phyloP scores from a whole-genome alignment of 257 asterid species.

The Cordia subcordata region DNA sequence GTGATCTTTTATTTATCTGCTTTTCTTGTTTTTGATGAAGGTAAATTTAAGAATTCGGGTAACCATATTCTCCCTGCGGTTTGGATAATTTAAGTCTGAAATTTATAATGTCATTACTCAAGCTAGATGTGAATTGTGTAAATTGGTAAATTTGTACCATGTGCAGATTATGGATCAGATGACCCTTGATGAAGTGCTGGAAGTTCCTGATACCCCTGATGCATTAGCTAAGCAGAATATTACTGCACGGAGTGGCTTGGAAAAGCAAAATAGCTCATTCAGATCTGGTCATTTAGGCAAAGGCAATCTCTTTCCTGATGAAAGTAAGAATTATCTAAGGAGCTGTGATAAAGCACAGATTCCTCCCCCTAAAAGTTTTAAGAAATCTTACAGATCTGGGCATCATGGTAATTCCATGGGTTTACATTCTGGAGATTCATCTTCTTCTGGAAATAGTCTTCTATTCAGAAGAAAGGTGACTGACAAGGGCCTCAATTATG shows the following conservation, averaged over 20 bases:
- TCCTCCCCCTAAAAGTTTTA: slow-evolving; percentile 30
- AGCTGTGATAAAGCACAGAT: slow-evolving; percentile 36
- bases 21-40: too few species aligned
- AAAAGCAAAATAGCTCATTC: slow-evolving; percentile 23
- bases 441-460: slow-evolving; percentile 35
- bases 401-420: slow-evolving; percentile 19
- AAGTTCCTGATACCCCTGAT: slow-evolving; percentile 69
- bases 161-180: slow-evolving; percentile 61
- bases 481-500: slow-evolving; percentile 32
- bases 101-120: neutral
- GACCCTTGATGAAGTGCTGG: slow-evolving; percentile 46
- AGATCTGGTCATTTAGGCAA: slow-evolving; percentile 18
- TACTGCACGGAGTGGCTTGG: slow-evolving; percentile 1
- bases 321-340: slow-evolving; percentile 31
- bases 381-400: slow-evolving; percentile 23
- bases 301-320: slow-evolving; percentile 28
- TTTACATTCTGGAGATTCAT: slow-evolving; percentile 20
- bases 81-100: too few species aligned
- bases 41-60: too few species aligned
- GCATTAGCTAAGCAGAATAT: slow-evolving; percentile 30
- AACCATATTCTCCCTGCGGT: too few species aligned
- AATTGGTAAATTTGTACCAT: slow-evolving; percentile 6
- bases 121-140: neutral
- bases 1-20: too few species aligned
- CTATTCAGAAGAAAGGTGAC: slow-evolving; percentile 24